Evolutionary conservation across 1,284 basidiomycete species (phyloP).

Genomic region (Schizophyllum amplum): DNA sequence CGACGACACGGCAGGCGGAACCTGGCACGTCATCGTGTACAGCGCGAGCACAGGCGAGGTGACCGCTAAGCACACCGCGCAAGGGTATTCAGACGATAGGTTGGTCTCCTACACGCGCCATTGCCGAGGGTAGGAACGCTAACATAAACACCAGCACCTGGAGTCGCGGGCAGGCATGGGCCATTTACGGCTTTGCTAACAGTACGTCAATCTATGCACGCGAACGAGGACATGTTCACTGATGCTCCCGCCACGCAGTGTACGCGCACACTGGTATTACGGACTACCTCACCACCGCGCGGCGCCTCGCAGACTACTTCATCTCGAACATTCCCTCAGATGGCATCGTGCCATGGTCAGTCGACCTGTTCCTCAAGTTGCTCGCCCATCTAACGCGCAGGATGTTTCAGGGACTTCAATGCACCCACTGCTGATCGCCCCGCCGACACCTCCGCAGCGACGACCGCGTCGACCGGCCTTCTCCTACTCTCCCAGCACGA

Average conservation of each 20-base stretch:
- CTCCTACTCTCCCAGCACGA: conserved; percentile 52
- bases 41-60: conserved; percentile 54
- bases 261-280: conserved; percentile 41
- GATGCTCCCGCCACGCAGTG: conserved; percentile 31
- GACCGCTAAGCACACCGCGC: conserved; percentile 43
- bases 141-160: conserved; percentile 43
- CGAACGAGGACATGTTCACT: background rate
- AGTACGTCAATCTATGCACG: conserved; percentile 31
- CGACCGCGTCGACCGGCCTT: conserved; percentile 49
- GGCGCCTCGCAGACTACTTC: conserved; percentile 51
- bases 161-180: conserved; percentile 68
- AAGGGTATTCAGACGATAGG: conserved; percentile 55
- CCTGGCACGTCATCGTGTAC: conserved; percentile 65
- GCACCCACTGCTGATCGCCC: conserved; percentile 49
- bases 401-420: conserved; percentile 61
- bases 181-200: conserved; percentile 59
- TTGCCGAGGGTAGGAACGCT: background rate
- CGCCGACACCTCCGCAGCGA: conserved; percentile 62
- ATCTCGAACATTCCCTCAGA: conserved; percentile 44
- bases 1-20: conserved; percentile 33
- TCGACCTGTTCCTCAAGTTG: background rate
- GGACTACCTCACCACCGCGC: conserved; percentile 50
- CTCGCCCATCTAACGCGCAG: background rate
- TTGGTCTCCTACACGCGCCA: conserved; percentile 11
- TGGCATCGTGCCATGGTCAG: conserved; percentile 58